These are phyloP conservation scores for Paraleonurus japonicus DNA, from an alignment of 257 asterid genomes.

Conservation along the genomic window DNA sequence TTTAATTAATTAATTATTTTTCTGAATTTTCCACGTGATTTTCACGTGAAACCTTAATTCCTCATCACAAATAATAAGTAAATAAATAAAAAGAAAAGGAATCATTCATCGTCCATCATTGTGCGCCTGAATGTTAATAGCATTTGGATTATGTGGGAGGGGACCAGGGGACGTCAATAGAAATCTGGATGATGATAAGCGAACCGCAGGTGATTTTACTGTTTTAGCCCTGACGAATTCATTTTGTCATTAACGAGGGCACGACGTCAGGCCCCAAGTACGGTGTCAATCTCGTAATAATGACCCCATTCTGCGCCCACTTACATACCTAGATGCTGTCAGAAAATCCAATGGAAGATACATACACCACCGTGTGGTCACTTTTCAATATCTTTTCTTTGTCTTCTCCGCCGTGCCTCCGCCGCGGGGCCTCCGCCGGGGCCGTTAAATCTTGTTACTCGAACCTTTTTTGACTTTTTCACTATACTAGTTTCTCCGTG, in stretches of 20 bases:
- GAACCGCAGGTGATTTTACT: conserved; percentile 37
- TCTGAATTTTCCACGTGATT: neutral
- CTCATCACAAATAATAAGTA: too few relatives aligned
- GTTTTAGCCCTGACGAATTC: conserved; percentile 33
- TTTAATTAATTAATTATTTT: too few relatives aligned
- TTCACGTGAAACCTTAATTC: neutral
- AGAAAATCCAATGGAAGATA: conserved; percentile 79
- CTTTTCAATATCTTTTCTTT: conserved; percentile 15
- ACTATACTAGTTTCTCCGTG: neutral
- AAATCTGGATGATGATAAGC: conserved; percentile 38
- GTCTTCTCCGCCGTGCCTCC: conserved; percentile 19
- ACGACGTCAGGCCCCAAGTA: conserved; percentile 36
- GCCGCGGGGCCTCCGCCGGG: neutral
- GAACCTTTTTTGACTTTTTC: conserved; percentile 26
- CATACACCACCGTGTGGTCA: conserved; percentile 34
- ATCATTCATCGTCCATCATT: too few relatives aligned
- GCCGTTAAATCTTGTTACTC: neutral
- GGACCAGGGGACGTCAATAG: conserved; percentile 37
- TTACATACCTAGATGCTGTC: conserved; percentile 40
- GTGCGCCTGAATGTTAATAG: neutral
- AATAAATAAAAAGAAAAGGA: neutral
- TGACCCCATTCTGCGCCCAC: conserved; percentile 37
- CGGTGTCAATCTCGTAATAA: conserved; percentile 63
- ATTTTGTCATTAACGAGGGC: conserved; percentile 34
- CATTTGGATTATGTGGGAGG: conserved; percentile 23